Percentiles rank a stretch among this genome's conserved stretches.
These are phyloP conservation scores for Starmerella tilneyi DNA, from an alignment of 805 yeast genomes.

Conservation along the genomic window DNA sequence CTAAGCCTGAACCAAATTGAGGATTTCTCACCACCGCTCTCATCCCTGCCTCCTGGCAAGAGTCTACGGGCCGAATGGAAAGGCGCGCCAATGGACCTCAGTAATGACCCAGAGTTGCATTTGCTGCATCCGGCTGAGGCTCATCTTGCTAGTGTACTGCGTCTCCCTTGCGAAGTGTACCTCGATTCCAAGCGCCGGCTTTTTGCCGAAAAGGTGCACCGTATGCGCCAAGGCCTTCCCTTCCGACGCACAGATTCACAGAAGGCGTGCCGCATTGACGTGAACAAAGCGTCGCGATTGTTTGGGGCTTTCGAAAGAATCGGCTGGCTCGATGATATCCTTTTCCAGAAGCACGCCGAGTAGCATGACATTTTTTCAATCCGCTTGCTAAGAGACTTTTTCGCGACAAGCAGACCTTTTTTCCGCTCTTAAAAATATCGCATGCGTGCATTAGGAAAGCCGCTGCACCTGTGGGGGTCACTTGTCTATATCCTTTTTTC, in stretches of 20 bases:
- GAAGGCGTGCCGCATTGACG: conserved; percentile 94
- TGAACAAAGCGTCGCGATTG: conserved; percentile 84
- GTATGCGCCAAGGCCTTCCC: conserved; percentile 58
- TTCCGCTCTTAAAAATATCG: too few relatives aligned
- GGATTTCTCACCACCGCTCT: conserved; percentile 68
- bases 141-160: conserved; percentile 70
- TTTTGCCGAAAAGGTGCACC: conserved; percentile 77
- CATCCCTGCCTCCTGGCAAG: conserved; percentile 55
- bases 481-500: too few relatives aligned
- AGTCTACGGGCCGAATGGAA: conserved; percentile 91
- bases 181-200: conserved; percentile 68
- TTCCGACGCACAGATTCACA: conserved; percentile 97
- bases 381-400: neutral
- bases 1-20: conserved; percentile 39
- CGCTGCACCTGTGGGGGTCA: too few relatives aligned
- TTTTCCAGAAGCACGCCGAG: conserved; percentile 43
- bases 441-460: too few relatives aligned
- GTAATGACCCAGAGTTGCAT: conserved; percentile 58
- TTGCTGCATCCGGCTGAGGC: conserved; percentile 88
- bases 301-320: conserved; percentile 84
- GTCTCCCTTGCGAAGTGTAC: conserved; percentile 80
- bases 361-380: neutral
- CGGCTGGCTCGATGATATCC: conserved; percentile 79
- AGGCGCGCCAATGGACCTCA: conserved; percentile 91
- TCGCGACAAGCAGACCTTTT: neutral